Percentiles rank a stretch among this genome's conserved stretches.
phyloP scores from a whole-genome alignment of 2,329 filamentous ascomycete species.

The Aspergillus jensenii region DNA sequence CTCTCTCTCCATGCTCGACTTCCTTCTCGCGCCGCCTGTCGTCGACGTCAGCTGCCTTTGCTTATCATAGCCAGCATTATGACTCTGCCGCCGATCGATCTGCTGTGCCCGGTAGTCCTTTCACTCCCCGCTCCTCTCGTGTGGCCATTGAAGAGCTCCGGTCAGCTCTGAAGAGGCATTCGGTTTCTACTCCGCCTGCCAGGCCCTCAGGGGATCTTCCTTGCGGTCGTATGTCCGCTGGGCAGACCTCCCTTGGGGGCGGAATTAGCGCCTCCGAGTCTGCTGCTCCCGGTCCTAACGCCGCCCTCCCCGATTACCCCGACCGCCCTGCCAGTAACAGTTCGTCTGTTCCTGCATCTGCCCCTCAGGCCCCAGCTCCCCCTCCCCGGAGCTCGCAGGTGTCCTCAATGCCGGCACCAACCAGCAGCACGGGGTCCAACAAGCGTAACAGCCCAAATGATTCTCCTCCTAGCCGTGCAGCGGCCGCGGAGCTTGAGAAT shows the following conservation, averaged over 20 bases:
- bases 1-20: constrained; percentile 12
- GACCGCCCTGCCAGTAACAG: constrained; percentile 12
- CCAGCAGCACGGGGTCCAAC: constrained; percentile 27
- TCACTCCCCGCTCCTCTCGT: constrained; percentile 36
- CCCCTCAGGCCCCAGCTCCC: constrained; percentile 12
- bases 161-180: constrained; percentile 38
- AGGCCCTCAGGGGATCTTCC: constrained; percentile 35
- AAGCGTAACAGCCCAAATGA: constrained; percentile 36
- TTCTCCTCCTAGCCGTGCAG: constrained; percentile 22
- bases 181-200: constrained; percentile 35
- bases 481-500: constrained; percentile 18
- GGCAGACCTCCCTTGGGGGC: constrained; percentile 34
- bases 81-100: constrained; percentile 28
- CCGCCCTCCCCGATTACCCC: constrained; percentile 13
- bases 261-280: constrained; percentile 25
- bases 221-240: constrained; percentile 36
- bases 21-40: constrained; percentile 13
- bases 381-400: constrained; percentile 15
- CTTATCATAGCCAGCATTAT: constrained; percentile 27
- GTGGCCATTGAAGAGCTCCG: constrained; percentile 43
- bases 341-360: constrained; percentile 9
- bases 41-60: constrained; percentile 9
- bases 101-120: constrained; percentile 22
- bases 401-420: constrained; percentile 32
- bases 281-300: constrained; percentile 13